phyloP scores from a whole-genome alignment of 257 asterid genomes.

The Penstemon eatonii region DNA sequence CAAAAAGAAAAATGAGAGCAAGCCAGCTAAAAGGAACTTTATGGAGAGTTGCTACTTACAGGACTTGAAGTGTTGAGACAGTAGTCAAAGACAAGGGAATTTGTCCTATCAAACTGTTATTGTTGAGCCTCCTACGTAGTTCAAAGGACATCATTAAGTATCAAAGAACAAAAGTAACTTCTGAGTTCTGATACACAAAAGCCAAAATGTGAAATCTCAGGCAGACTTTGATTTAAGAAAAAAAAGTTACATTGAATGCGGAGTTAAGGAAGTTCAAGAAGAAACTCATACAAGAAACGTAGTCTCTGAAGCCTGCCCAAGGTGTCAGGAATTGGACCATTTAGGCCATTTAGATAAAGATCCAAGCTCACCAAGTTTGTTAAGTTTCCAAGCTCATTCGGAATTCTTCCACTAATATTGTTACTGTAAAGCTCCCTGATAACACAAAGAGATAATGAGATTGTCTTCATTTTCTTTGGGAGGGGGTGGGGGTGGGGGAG shows the following conservation, averaged over 20 bases:
- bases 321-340: constrained; percentile 70
- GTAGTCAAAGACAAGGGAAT: constrained; percentile 72
- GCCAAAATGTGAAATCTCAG: neutral
- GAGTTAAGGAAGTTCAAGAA: constrained; percentile 13
- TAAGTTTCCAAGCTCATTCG: constrained; percentile 81
- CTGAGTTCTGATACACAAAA: constrained; percentile 16
- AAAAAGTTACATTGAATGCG: constrained; percentile 9
- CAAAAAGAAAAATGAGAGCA: constrained; percentile 7
- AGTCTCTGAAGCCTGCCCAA: constrained; percentile 74
- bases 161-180: constrained; percentile 2
- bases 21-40: constrained; percentile 16
- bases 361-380: constrained; percentile 92
- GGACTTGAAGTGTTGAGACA: constrained; percentile 81
- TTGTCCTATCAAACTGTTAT: constrained; percentile 72
- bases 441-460: constrained; percentile 20
- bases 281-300: constrained; percentile 73
- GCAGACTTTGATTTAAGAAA: neutral
- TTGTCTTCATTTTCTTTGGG: constrained; percentile 9
- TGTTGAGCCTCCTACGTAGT: constrained; percentile 86
- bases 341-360: constrained; percentile 75
- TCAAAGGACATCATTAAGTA: constrained; percentile 29
- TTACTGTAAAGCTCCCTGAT: constrained; percentile 96
- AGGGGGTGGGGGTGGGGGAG: neutral
- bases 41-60: constrained; percentile 56
- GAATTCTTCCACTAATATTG: constrained; percentile 74